A percentile compares a stretch with the other conserved stretches of the same genome.
Evolutionary conservation across 164 flowering plant species (phyloP).

Genomic region (Piper betle): DNA sequence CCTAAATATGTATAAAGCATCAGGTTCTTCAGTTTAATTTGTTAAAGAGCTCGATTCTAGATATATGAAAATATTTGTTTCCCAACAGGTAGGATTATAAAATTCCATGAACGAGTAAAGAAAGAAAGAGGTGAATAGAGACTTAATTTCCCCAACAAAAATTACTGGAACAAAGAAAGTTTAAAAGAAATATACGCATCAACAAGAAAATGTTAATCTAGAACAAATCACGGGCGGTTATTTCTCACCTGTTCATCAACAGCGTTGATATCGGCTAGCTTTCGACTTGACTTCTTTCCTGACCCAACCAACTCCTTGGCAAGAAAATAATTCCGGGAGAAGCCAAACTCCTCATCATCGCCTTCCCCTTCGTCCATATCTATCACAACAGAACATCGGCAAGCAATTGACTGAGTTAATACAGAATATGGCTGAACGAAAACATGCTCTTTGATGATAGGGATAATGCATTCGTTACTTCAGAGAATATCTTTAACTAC

Average conservation of each 20-base stretch:
- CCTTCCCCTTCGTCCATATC: constrained; percentile 33
- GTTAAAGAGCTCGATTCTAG: not conserved
- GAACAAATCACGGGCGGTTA: not conserved
- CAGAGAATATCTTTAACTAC: no score
- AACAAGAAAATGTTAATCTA: not conserved
- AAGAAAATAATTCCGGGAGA: constrained; percentile 71
- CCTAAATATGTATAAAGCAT: constrained; percentile 23
- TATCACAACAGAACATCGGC: not conserved
- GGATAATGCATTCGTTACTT: no score
- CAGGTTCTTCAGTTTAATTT: not conserved
- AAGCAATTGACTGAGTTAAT: no score
- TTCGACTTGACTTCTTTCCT: constrained; percentile 57
- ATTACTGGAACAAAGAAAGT: not conserved
- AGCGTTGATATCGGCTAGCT: constrained; percentile 60
- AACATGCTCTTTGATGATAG: no score
- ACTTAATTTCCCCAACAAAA: no score
- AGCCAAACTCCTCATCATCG: constrained; percentile 78
- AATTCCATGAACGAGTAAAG: not conserved
- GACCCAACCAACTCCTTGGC: constrained; percentile 73
- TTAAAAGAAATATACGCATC: not conserved
- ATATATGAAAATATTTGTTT: no score
- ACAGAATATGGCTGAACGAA: no score
- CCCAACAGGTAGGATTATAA: not conserved
- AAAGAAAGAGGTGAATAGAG: not conserved
- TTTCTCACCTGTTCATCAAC: constrained; percentile 70